A percentile compares a stretch with the other conserved stretches of the same genome.
Evolutionary conservation across 2,329 filamentous ascomycete genomes (phyloP).

Genomic region (Phoma sp.): DNA sequence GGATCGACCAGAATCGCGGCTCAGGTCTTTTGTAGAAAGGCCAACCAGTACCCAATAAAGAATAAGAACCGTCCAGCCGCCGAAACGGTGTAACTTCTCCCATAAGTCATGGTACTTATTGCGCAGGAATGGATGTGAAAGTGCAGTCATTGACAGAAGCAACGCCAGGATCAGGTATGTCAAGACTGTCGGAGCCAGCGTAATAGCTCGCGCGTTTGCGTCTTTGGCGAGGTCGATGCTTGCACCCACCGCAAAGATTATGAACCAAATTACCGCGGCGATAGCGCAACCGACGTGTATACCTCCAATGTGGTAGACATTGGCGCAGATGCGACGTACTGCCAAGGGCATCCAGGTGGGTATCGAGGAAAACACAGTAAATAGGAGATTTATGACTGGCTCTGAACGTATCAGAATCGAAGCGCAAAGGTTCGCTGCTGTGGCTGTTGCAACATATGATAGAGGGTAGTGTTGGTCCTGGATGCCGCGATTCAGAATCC

Average conservation of each 20-base stretch:
- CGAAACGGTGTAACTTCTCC: slow-evolving; percentile 47
- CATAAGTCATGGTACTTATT: slow-evolving; percentile 45
- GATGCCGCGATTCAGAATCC: slow-evolving; percentile 35
- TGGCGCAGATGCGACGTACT: slow-evolving; percentile 41
- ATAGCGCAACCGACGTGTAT: slow-evolving; percentile 47
- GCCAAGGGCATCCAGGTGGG: slow-evolving; percentile 39
- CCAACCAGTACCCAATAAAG: slow-evolving; percentile 45
- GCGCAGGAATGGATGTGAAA: slow-evolving; percentile 42
- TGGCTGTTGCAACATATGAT: slow-evolving; percentile 42
- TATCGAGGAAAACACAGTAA: slow-evolving; percentile 43
- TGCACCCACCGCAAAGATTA: slow-evolving; percentile 50
- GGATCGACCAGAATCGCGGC: slow-evolving; percentile 22
- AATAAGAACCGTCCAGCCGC: slow-evolving; percentile 46
- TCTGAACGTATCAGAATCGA: slow-evolving; percentile 46
- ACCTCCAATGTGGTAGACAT: slow-evolving; percentile 47
- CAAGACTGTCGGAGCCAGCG: slow-evolving; percentile 32
- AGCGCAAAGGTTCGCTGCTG: slow-evolving; percentile 46
- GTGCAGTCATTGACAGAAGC: slow-evolving; percentile 37
- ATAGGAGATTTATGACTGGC: slow-evolving; percentile 47
- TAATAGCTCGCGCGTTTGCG: slow-evolving; percentile 25
- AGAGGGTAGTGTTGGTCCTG: slow-evolving; percentile 32
- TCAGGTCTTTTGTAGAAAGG: slow-evolving; percentile 35
- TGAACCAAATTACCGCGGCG: slow-evolving; percentile 52
- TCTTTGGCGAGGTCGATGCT: slow-evolving; percentile 41
- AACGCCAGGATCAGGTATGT: slow-evolving; percentile 42